Evolutionary conservation across 345 rosid genomes (phyloP), one percentile per base, ranked within the genome.

Genomic region (Brassica nigra): DNA sequence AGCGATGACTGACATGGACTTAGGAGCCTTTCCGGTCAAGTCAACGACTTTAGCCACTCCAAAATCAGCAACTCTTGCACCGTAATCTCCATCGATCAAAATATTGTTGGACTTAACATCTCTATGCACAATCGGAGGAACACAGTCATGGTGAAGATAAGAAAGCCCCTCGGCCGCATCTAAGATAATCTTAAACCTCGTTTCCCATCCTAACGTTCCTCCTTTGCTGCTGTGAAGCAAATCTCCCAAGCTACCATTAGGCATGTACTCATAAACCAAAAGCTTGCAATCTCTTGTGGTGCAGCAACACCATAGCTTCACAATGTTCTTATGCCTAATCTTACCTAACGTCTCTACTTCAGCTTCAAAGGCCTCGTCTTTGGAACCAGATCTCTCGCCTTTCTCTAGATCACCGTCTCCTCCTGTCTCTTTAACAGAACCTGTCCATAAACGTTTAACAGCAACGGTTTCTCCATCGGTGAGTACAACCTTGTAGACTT

Each of bases 251-350:
- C 99, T 96, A 11, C 99, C 99, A 76, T 96, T 93, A 9, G 90
- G 89, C 99, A 96, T 90, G 83, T 89, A 92, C 86, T 96, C 99
- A 8, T 93, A 96, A n/a, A 93, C 99, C 83, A 96, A 83, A 65
- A 96, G 98, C 82, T 90, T 96, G 78, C 92, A 90, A 66, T 96
- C 99, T 74, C 87, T 84, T 0, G 97, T 88, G 0, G 96, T 80
- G 78, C 98, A 96, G 75, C 97, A 93, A 75, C 99, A 96, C 99
- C 98, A 93, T 0, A 96, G 88, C 85, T 88, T 96, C 23, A 96
- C 99, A 52, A 96, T 96, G 81, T 92, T 96, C 88, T 96, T 96
- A 83, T 96, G 99, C 87, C 99, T 88, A 61, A 96, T 93, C 84
- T 96, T 96, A 42, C 99, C 97, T 78, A 96, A 77, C 16, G 99